Evolutionary conservation across 176 grass and related monocot genomes (phyloP).

Genomic region (Zea mays): Zm-B73-REFERENCE-NAM-5.0 NC_050097.1:216943501-216944000

Average conservation of each 20-base stretch:
- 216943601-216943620: constrained; percentile 67
- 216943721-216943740: not conserved
- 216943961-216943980: not conserved
- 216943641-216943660: constrained; percentile 79
- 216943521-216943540: constrained; percentile 42
- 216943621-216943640: constrained; percentile 47
- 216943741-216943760: constrained; percentile 6
- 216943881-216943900: not conserved
- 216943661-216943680: constrained; percentile 63
- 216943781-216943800: not conserved
- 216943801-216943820: constrained; percentile 1
- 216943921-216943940: not conserved
- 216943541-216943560: constrained; percentile 91
- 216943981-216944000: not conserved
- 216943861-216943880: not conserved
- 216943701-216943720: constrained; percentile 18
- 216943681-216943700: constrained; percentile 27
- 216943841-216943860: not conserved
- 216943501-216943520: constrained; percentile 16
- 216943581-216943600: constrained; percentile 65
- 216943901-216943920: not conserved
- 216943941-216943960: not conserved
- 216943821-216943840: constrained; percentile 2
- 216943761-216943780: not conserved
- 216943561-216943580: constrained; percentile 73